phyloP scores from a whole-genome alignment of 495 filamentous ascomycete species.

The Lophiotrema nucula region DNA sequence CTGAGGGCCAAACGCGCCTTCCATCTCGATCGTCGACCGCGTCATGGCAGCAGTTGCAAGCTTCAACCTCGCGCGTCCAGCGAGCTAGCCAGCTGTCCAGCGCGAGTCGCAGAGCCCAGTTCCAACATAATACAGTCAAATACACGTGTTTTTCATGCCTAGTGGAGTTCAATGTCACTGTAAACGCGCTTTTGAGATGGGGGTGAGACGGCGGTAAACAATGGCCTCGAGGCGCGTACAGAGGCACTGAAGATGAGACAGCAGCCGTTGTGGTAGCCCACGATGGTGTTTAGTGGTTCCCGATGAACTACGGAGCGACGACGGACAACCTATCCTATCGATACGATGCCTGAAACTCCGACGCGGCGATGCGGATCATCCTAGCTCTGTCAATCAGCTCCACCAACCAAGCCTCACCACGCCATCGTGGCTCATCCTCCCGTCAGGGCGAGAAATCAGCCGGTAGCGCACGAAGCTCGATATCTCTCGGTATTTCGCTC shows the following conservation, averaged over 20 bases:
- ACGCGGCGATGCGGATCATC: constrained; percentile 14
- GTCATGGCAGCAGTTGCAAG: background rate
- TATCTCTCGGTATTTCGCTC: too few species aligned
- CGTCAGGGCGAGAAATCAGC: background rate
- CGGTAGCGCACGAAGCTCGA: background rate
- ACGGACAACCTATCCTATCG: constrained; percentile 4
- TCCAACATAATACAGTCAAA: too few species aligned
- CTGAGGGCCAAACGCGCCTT: constrained; percentile 7
- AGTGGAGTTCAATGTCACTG: background rate
- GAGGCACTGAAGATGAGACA: background rate
- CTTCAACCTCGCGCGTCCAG: background rate
- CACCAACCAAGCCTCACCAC: constrained; percentile 1
- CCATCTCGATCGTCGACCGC: background rate
- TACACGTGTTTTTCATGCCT: background rate
- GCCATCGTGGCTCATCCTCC: background rate
- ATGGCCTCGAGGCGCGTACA: background rate
- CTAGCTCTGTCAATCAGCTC: background rate
- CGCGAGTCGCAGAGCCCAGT: background rate
- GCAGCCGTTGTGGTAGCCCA: constrained; percentile 7
- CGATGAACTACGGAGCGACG: background rate
- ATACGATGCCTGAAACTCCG: constrained; percentile 14
- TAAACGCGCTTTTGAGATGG: background rate
- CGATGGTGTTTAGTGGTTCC: background rate
- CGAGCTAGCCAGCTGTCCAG: constrained; percentile 1
- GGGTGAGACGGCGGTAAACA: background rate